These are phyloP conservation scores for Catunica adiposa DNA, from an alignment of 2,329 filamentous ascomycete species.

Conservation along the genomic window DNA sequence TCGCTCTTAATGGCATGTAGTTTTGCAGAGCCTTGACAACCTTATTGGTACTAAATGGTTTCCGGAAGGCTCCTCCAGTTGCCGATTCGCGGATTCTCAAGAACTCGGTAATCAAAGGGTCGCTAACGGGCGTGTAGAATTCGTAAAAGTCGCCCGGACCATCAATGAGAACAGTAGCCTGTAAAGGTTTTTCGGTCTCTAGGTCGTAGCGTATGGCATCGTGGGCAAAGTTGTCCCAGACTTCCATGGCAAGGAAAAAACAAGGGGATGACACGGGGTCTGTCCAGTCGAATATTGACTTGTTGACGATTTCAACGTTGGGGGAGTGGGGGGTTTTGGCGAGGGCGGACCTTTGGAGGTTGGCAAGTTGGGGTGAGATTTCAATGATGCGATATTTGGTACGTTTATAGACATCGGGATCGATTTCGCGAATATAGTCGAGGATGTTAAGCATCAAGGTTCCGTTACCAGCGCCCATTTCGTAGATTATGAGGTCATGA, in stretches of 20 bases:
- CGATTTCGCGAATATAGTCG: conserved; percentile 79
- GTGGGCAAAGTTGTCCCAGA: conserved; percentile 97
- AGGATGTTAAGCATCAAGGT: conserved; percentile 97
- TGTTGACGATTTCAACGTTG: conserved; percentile 89
- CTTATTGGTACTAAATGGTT: conserved; percentile 38
- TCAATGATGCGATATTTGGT: conserved; percentile 94
- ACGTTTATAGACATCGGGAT: conserved; percentile 83
- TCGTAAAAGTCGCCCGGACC: conserved; percentile 79
- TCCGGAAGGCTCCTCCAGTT: conserved; percentile 44
- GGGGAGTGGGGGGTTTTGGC: conserved; percentile 53
- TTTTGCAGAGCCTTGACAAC: conserved; percentile 45
- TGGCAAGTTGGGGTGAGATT: conserved; percentile 69
- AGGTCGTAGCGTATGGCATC: conserved; percentile 67
- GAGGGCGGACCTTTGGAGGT: conserved; percentile 58
- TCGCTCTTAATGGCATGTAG: conserved; percentile 52
- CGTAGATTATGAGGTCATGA: conserved; percentile 93
- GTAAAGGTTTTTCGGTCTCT: conserved; percentile 60
- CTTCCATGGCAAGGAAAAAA: conserved; percentile 95
- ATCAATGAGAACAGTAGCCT: conserved; percentile 80
- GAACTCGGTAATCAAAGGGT: conserved; percentile 69
- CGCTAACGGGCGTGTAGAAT: conserved; percentile 68
- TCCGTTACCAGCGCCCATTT: conserved; percentile 94
- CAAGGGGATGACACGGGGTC: conserved; percentile 78
- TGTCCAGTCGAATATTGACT: conserved; percentile 87
- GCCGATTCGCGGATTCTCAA: conserved; percentile 72